These are phyloP conservation scores for Cystofilobasidium bisporidii DNA, from an alignment of 768 basidiomycete genomes.

Conservation along the genomic window DNA sequence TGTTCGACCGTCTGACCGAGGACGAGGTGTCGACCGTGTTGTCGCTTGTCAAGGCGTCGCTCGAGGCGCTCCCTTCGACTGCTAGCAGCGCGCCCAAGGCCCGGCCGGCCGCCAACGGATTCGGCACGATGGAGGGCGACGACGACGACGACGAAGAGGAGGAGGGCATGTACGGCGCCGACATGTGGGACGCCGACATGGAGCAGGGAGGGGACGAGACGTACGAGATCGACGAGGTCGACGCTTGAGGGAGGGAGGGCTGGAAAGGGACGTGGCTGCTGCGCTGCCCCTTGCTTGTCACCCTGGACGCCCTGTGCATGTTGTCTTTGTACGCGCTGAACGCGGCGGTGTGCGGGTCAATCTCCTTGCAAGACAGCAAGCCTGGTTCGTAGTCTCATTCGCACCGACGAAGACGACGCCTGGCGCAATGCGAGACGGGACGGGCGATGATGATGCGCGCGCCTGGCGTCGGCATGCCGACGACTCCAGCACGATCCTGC, in stretches of 20 bases:
- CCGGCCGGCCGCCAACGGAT: conserved; percentile 16
- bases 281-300: no score
- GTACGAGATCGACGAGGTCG: conserved; percentile 24
- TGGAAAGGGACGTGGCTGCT: no score
- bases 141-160: conserved; percentile 11
- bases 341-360: no score
- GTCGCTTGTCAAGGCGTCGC: conserved; percentile 11
- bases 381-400: no score
- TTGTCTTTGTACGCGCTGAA: neutral
- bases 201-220: conserved; percentile 11
- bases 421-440: no score
- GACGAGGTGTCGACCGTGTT: conserved; percentile 18
- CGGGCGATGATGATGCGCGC: no score
- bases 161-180: neutral
- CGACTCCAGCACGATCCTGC: conserved; percentile 11
- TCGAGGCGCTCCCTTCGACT: neutral
- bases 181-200: neutral
- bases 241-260: neutral
- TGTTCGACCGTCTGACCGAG: conserved; percentile 17
- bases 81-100: neutral
- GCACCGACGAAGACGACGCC: no score
- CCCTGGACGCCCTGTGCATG: no score
- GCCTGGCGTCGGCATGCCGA: no score
- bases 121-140: conserved; percentile 24
- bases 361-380: no score